Evolutionary conservation across 768 basidiomycete genomes (phyloP).

Genomic region (Ramaria sp.): DNA sequence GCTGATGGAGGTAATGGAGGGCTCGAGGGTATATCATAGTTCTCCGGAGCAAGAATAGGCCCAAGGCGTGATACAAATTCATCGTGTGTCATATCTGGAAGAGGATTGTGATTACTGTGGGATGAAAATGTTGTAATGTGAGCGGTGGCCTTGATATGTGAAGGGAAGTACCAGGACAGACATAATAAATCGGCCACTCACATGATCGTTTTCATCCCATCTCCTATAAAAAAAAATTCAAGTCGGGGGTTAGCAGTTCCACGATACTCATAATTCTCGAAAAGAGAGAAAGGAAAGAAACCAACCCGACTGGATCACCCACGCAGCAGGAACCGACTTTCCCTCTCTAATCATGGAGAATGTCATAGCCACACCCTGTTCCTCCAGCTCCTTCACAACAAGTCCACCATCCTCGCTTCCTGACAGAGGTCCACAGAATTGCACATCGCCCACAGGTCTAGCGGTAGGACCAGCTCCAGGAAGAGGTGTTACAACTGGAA

Average conservation of each 20-base stretch:
- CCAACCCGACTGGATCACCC: constrained; percentile 68
- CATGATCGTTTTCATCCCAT: constrained; percentile 4
- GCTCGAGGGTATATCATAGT: constrained; percentile 39
- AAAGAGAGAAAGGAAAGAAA: not conserved
- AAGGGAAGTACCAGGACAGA: not conserved
- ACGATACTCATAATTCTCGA: not conserved
- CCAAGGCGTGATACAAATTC: constrained; percentile 74
- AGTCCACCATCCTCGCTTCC: constrained; percentile 58
- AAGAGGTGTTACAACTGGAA: not conserved
- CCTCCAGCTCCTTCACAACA: constrained; percentile 53
- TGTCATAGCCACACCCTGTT: constrained; percentile 54
- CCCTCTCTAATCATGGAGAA: constrained; percentile 67
- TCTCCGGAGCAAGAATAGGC: constrained; percentile 74
- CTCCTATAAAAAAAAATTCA: constrained; percentile 3
- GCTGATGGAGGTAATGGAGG: constrained; percentile 16
- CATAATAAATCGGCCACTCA: constrained; percentile 9
- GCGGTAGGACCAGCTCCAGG: not conserved
- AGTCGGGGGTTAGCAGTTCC: no score
- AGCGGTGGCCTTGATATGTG: not conserved
- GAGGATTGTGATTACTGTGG: constrained; percentile 70
- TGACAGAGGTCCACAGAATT: constrained; percentile 64
- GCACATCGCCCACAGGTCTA: constrained; percentile 41
- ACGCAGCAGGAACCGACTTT: constrained; percentile 67
- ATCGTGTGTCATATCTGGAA: constrained; percentile 79
- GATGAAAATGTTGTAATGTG: constrained; percentile 30